Conservation (phyloP, 345 rosid genomes). For the Turritis glabra region DNA sequence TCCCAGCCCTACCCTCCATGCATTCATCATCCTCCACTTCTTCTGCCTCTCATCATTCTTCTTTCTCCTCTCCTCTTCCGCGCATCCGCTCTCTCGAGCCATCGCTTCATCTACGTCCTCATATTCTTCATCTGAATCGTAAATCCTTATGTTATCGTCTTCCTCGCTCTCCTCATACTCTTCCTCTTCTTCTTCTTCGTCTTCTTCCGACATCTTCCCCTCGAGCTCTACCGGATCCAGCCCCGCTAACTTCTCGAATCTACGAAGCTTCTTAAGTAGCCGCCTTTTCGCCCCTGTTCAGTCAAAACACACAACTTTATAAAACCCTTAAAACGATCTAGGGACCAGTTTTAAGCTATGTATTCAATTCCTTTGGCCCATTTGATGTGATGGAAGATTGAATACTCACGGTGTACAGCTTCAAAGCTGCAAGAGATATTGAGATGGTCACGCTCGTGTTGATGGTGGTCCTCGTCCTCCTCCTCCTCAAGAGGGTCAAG, state of each 20-base stretch:
- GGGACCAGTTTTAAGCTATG: constrained; percentile 10
- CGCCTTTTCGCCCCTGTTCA: constrained; percentile 69
- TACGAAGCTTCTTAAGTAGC: constrained; percentile 67
- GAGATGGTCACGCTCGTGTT: constrained; percentile 44
- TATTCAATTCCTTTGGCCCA: neutral
- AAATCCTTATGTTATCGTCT: constrained; percentile 33
- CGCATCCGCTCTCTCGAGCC: neutral
- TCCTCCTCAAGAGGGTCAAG: constrained; percentile 64
- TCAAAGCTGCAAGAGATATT: constrained; percentile 54
- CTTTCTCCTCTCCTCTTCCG: constrained; percentile 23
- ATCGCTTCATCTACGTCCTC: constrained; percentile 32
- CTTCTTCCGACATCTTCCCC: constrained; percentile 54
- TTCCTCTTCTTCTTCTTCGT: constrained; percentile 24
- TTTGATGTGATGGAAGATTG: constrained; percentile 5
- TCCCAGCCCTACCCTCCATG: constrained; percentile 25
- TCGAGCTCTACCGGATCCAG: constrained; percentile 84
- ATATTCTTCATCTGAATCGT: constrained; percentile 37
- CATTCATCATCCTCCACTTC: constrained; percentile 35
- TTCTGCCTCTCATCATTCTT: constrained; percentile 28
- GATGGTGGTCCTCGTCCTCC: constrained; percentile 56
- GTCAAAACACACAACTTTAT: constrained; percentile 13
- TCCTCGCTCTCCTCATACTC: constrained; percentile 36
- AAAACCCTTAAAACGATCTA: neutral
- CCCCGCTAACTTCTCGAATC: constrained; percentile 81
- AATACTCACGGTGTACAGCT: constrained; percentile 71